A percentile compares a stretch with the other conserved stretches of the same genome.
phyloP scores from a whole-genome alignment of 179 eudicot species.

The Spinacia oleracea region DNA sequence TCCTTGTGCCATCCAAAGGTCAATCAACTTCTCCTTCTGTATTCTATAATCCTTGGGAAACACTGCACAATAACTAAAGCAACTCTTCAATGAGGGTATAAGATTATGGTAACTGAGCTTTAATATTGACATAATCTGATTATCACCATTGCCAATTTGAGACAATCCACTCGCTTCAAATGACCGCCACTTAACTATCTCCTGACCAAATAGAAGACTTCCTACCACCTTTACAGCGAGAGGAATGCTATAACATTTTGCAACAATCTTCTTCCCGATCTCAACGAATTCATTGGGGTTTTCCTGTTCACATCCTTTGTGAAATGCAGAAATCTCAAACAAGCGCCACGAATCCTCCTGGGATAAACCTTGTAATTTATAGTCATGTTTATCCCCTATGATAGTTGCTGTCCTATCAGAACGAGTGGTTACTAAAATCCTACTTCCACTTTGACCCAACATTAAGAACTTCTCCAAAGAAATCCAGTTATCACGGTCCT shows the following conservation, averaged over 20 bases:
- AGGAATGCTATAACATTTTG: neutral
- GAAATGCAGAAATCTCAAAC: neutral
- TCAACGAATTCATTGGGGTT: neutral
- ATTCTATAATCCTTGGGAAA: neutral
- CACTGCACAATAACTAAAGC: neutral
- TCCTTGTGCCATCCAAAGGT: conserved; percentile 2
- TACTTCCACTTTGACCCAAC: neutral
- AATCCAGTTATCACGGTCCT: neutral
- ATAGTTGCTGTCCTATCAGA: neutral
- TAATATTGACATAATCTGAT: neutral
- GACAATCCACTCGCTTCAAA: neutral
- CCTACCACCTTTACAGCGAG: neutral
- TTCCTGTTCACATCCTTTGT: neutral
- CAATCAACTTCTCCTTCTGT: neutral
- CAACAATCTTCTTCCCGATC: neutral
- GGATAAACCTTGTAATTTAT: neutral
- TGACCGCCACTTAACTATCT: neutral
- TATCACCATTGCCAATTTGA: neutral
- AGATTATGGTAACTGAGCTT: neutral
- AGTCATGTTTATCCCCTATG: neutral
- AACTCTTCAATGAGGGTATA: neutral
- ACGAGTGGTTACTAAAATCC: neutral
- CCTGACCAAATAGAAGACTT: neutral
- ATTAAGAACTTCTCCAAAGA: neutral
- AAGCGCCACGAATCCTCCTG: neutral